Base-by-base conservation (phyloP, 2,329 filamentous ascomycete species). In the Calonectria henricotiae region DNA sequence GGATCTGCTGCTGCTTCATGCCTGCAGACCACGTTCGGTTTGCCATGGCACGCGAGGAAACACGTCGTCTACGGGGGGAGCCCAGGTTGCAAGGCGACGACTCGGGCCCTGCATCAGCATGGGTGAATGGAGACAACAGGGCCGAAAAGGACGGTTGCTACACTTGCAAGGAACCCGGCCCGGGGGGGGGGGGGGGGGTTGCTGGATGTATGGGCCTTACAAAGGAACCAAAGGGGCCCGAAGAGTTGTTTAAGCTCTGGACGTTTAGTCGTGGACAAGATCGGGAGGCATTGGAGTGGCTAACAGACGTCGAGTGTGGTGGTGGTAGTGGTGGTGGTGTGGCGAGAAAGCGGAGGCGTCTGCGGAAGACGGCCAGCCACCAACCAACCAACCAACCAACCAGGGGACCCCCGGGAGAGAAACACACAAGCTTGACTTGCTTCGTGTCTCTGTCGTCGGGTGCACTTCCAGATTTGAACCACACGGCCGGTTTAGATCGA, bases 401-500 rank as follows among this genome's bases (percentile, higher is more conserved):
- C 54, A 44, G 30, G 63, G 27, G 41, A 17, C 63, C 68, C 67
- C 37, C 25, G 44, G 44, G 11, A 39, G 35, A 23, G 27, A 17
- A 25, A 20, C 46, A 47, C 62, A 32, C 23, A 62, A 39, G 47
- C 11, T 39, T 23, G 54, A 39, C 11, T 46, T 32, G 27, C 30
- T 30, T 62, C 49, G 39, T 43, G 37, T 35, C 49, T 44, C 54
- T 63, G 37, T 54, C 35, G 46, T 61, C 75, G 70, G 69, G n/a
- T 27, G 30, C 46, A 62, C 65, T 76, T 70, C 75, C 75, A 66
- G 23, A 76, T 76, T 77, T 23, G 75, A 71, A 25, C 69, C 75
- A 76, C 75, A 77, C 72, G 46, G 30, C 75, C 75, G 75, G 77
- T 62, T 64, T 64, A 58, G 75, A 73, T 76, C 74, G 74, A 76